Percentiles rank a stretch among this genome's conserved stretches.
Evolutionary conservation across 805 yeast genomes (phyloP).

Genomic region (Candida arabinofermentans): DNA sequence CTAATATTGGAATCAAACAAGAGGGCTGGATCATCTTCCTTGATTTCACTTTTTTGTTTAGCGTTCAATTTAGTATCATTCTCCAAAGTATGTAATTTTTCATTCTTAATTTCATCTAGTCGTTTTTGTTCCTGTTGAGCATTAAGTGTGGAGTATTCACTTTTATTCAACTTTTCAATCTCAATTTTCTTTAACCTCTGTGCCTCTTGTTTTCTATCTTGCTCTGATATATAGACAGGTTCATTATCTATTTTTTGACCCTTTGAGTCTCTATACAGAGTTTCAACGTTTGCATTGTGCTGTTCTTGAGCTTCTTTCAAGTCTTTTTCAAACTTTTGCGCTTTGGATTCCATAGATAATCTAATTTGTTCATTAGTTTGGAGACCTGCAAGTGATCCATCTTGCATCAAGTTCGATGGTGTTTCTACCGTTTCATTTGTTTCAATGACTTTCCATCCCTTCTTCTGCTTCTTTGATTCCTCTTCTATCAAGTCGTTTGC

Average conservation of each 20-base stretch:
- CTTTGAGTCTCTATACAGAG: conserved; percentile 56
- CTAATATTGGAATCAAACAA: conserved; percentile 35
- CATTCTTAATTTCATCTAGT: conserved; percentile 24
- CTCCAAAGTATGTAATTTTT: conserved; percentile 30
- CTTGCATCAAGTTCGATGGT: conserved; percentile 14
- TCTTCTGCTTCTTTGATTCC: background rate
- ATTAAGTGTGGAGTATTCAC: conserved; percentile 37
- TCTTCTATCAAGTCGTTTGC: background rate
- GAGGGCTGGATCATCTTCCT: conserved; percentile 62
- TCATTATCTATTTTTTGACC: conserved; percentile 39
- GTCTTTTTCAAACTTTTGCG: conserved; percentile 24
- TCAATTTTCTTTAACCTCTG: conserved; percentile 24
- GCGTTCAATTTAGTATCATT: conserved; percentile 38
- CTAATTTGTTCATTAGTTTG: conserved; percentile 44
- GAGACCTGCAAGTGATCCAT: conserved; percentile 35
- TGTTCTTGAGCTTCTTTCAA: conserved; percentile 19
- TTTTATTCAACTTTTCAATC: conserved; percentile 31
- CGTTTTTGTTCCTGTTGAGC: conserved; percentile 32
- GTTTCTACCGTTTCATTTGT: conserved; percentile 16
- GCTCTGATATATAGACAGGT: conserved; percentile 2
- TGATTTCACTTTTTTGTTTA: conserved; percentile 29
- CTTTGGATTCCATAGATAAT: conserved; percentile 26
- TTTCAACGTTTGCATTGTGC: conserved; percentile 18
- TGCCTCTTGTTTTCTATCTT: conserved; percentile 14
- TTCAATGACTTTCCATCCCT: conserved; percentile 22